Conservation (phyloP, 108 stramenopile genomes). For the Cyclotella kingstonii region DNA sequence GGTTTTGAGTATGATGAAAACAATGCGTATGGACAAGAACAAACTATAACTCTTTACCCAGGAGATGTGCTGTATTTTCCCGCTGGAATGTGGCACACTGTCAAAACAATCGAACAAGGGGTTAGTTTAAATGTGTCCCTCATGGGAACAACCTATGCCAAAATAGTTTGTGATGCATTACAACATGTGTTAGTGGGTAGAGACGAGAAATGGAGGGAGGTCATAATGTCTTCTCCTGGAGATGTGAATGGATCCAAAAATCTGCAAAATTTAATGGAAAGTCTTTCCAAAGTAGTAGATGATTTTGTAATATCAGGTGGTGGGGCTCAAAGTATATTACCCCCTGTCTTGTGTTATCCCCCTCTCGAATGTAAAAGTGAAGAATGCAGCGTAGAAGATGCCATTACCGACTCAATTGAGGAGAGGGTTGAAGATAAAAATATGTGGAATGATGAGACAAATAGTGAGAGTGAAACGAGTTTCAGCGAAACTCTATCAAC, state of each 20-base stretch:
- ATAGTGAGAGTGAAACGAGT: too few species aligned
- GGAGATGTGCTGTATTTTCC: constrained; percentile 94
- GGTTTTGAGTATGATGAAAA: constrained; percentile 54
- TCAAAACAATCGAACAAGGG: constrained; percentile 80
- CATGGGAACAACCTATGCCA: constrained; percentile 84
- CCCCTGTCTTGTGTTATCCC: constrained; percentile 58
- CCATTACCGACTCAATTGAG: constrained; percentile 14
- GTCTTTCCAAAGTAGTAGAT: constrained; percentile 45
- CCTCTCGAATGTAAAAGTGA: constrained; percentile 25
- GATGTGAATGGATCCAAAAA: constrained; percentile 24
- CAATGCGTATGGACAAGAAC: constrained; percentile 57
- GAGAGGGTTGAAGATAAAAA: constrained; percentile 18
- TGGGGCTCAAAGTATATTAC: constrained; percentile 57
- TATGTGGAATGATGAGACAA: constrained; percentile 12
- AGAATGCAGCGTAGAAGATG: constrained; percentile 22
- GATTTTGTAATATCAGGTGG: constrained; percentile 38
- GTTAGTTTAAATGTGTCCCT: constrained; percentile 85
- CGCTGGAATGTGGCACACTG: constrained; percentile 89
- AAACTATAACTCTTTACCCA: constrained; percentile 53
- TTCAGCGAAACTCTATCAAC: constrained; percentile 4
- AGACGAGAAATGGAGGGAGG: constrained; percentile 63
- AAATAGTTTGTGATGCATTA: constrained; percentile 60
- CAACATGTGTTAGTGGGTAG: constrained; percentile 66
- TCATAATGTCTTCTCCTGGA: constrained; percentile 33
- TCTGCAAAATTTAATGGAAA: constrained; percentile 48